Evolutionary conservation across 768 basidiomycete species (phyloP).

Genomic region (Melanogaster broomeanus): DNA sequence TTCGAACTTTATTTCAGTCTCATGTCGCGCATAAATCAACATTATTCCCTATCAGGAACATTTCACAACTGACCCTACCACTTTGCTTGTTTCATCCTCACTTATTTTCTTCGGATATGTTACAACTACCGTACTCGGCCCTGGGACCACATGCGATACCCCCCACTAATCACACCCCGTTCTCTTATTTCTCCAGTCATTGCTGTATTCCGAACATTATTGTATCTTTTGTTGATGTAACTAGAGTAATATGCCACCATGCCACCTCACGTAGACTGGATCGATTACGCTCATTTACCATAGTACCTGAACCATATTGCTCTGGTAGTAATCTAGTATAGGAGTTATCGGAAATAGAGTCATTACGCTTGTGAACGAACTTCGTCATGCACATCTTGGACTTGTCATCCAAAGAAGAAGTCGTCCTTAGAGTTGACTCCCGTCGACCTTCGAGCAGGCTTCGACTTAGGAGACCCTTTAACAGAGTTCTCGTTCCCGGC

Average conservation of each 20-base stretch:
- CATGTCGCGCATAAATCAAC: conserved; percentile 7
- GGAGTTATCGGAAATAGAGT: background rate
- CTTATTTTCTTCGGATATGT: conserved; percentile 19
- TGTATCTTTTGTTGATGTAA: conserved; percentile 7
- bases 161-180: conserved; percentile 2
- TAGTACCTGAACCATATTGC: background rate
- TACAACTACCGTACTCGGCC: conserved; percentile 3
- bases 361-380: background rate
- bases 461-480: background rate
- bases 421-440: conserved; percentile 35
- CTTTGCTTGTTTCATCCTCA: conserved; percentile 17
- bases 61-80: background rate
- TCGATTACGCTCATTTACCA: conserved; percentile 3
- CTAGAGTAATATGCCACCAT: conserved; percentile 8
- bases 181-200: conserved; percentile 5
- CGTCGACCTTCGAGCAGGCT: conserved; percentile 13
- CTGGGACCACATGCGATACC: conserved; percentile 16
- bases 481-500: conserved; percentile 8
- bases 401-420: conserved; percentile 43
- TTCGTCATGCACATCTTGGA: background rate
- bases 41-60: conserved; percentile 11
- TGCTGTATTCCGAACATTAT: conserved; percentile 11
- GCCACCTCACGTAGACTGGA: conserved; percentile 12
- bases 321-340: no score
- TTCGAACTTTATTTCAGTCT: conserved; percentile 6